Evolutionary conservation across 257 asterid species (phyloP).

Genomic region (Gynochthodes officinalis): DNA sequence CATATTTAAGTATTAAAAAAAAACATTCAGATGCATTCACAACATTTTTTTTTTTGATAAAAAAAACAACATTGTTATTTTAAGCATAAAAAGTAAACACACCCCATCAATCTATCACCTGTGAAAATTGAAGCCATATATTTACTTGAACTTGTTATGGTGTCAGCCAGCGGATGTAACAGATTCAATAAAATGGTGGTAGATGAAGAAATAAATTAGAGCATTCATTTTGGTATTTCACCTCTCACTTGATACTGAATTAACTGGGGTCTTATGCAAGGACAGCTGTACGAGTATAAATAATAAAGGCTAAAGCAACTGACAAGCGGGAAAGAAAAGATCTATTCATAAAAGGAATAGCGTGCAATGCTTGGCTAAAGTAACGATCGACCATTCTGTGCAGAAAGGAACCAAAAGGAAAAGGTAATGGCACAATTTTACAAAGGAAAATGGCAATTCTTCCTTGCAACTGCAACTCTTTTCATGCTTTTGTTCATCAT

Average conservation of each 20-base stretch:
- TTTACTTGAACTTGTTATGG: neutral
- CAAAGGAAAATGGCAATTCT: slow-evolving; percentile 3
- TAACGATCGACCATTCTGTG: neutral
- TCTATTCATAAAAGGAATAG: neutral
- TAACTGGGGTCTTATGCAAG: neutral
- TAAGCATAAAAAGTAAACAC: too few species aligned
- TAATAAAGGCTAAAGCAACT: neutral
- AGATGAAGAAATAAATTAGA: slow-evolving; percentile 19
- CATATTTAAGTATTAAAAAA: too few species aligned
- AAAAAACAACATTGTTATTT: too few species aligned
- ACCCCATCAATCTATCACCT: too few species aligned
- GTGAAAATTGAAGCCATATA: neutral
- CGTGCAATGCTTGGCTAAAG: neutral
- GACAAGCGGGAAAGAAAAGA: neutral
- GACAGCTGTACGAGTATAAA: neutral
- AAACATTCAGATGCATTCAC: too few species aligned
- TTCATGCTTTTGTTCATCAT: slow-evolving; percentile 18
- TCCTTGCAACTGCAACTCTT: slow-evolving; percentile 11
- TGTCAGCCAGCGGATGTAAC: neutral
- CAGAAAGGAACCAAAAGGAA: neutral
- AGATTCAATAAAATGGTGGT: neutral
- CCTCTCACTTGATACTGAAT: neutral
- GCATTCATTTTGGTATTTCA: slow-evolving; percentile 13
- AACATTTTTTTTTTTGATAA: too few species aligned
- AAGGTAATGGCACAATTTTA: slow-evolving; percentile 40